Conservation (phyloP, 2,329 filamentous ascomycete species). For the Colletotrichum cordylinicola region DNA sequence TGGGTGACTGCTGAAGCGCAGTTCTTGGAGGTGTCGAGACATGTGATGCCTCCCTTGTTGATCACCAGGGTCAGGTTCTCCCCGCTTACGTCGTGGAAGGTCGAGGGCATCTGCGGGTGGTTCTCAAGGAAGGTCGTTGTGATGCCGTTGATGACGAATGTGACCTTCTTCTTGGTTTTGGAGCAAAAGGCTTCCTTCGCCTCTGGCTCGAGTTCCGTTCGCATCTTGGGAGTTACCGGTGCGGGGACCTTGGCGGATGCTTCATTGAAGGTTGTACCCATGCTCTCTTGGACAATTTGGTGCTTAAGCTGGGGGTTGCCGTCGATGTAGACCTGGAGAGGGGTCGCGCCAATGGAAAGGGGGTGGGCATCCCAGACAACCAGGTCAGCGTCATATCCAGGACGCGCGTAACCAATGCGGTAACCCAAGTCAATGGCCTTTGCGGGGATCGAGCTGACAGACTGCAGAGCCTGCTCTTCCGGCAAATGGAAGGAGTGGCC, state of each 20-base stretch:
- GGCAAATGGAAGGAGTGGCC: constrained; percentile 47
- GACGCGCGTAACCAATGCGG: constrained; percentile 47
- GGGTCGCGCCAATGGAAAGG: constrained; percentile 48
- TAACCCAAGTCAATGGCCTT: constrained; percentile 45
- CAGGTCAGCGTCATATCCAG: constrained; percentile 55
- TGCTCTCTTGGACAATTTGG: constrained; percentile 33
- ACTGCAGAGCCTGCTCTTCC: constrained; percentile 43
- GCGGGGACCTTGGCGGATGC: neutral
- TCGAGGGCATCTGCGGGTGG: constrained; percentile 9
- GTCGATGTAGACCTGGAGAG: constrained; percentile 54
- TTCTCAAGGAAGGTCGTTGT: constrained; percentile 37
- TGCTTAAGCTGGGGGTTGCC: constrained; percentile 41
- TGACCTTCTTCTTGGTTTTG: constrained; percentile 24
- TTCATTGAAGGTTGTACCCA: constrained; percentile 19
- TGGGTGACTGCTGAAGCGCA: constrained; percentile 9
- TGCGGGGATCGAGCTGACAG: constrained; percentile 52
- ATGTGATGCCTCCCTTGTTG: constrained; percentile 43
- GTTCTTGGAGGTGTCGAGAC: constrained; percentile 30
- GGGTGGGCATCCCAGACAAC: constrained; percentile 56
- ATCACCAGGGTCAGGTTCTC: constrained; percentile 44
- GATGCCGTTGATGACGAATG: constrained; percentile 43
- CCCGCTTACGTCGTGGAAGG: neutral
- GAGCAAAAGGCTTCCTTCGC: constrained; percentile 30
- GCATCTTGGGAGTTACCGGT: constrained; percentile 23
- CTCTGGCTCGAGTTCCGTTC: constrained; percentile 26